Evolutionary conservation across 2,329 filamentous ascomycete genomes (phyloP).

Genomic region (Cytospora mali): DNA sequence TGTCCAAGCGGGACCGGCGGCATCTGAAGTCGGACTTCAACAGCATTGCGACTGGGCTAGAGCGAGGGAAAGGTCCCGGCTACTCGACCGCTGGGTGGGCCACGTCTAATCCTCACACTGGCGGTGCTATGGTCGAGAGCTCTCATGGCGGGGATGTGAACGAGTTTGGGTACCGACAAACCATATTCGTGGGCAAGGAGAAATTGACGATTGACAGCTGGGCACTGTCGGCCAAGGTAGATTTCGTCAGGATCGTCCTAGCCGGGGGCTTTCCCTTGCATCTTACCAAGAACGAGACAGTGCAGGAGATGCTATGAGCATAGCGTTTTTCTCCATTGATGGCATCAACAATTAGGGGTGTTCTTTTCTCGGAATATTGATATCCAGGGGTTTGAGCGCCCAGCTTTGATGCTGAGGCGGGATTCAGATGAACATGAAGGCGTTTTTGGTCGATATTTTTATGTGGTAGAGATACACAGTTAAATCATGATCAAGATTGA

Average conservation of each 20-base stretch:
- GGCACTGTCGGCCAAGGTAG: slow-evolving; percentile 52
- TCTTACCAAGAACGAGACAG: slow-evolving; percentile 43
- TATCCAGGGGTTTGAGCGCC: slow-evolving; percentile 21
- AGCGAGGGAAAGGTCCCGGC: slow-evolving; percentile 55
- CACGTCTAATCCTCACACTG: slow-evolving; percentile 46
- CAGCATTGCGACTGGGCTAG: slow-evolving; percentile 57
- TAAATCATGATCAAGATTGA: neutral
- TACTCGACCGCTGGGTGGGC: slow-evolving; percentile 53
- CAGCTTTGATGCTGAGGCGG: neutral
- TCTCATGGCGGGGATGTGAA: slow-evolving; percentile 44
- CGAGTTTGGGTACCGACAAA: slow-evolving; percentile 57
- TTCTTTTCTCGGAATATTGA: slow-evolving; percentile 11
- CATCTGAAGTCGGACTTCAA: slow-evolving; percentile 51
- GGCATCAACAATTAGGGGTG: slow-evolving; percentile 21
- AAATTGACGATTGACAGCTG: slow-evolving; percentile 53
- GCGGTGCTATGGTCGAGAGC: slow-evolving; percentile 44
- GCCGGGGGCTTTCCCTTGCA: slow-evolving; percentile 48
- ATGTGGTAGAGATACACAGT: neutral
- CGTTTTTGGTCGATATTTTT: neutral
- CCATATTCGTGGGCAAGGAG: slow-evolving; percentile 50
- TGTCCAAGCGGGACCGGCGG: slow-evolving; percentile 53
- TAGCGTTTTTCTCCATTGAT: slow-evolving; percentile 34
- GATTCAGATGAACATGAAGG: neutral
- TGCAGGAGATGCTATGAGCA: slow-evolving; percentile 41
- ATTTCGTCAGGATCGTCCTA: slow-evolving; percentile 51